phyloP scores from a whole-genome alignment of 768 basidiomycete species.

The Rhizopogon vulgaris region DNA sequence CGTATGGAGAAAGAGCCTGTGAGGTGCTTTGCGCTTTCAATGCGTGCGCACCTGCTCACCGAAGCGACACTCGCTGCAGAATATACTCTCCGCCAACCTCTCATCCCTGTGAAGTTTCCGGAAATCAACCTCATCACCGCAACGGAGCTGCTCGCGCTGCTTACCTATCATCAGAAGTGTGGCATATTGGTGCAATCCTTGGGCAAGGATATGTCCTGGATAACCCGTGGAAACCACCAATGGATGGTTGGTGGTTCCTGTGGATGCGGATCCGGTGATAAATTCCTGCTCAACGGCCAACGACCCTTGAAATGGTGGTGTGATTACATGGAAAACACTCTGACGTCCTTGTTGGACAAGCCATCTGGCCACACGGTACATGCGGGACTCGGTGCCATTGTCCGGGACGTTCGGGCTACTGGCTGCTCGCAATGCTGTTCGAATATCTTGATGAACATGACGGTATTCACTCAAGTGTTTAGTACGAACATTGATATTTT shows the following conservation, averaged over 20 bases:
- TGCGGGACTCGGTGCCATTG: not conserved
- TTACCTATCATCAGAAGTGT: slow-evolving; percentile 8
- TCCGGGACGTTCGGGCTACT: not conserved
- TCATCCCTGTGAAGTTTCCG: slow-evolving; percentile 10
- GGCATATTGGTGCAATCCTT: not conserved
- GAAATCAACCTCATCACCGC: slow-evolving; percentile 20
- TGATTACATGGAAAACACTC: slow-evolving; percentile 4
- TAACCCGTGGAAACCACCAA: not conserved
- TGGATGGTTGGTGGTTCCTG: not conserved
- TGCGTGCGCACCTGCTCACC: slow-evolving; percentile 12
- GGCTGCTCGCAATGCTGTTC: not conserved
- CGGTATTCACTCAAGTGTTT: not conserved
- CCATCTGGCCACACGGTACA: not conserved
- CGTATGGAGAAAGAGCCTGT: slow-evolving; percentile 14
- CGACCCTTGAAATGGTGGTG: slow-evolving; percentile 4
- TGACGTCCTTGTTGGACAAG: slow-evolving; percentile 1
- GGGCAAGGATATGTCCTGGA: slow-evolving; percentile 5
- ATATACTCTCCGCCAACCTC: slow-evolving; percentile 15
- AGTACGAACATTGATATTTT: not conserved
- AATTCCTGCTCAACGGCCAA: not conserved
- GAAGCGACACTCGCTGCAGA: slow-evolving; percentile 18
- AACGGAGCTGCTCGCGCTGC: slow-evolving; percentile 10
- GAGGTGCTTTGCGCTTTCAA: slow-evolving; percentile 21
- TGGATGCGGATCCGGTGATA: not conserved
- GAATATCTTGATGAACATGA: not conserved